Evolutionary conservation across 306 rosid species (phyloP).

Genomic region (Rubus idaeus): DNA sequence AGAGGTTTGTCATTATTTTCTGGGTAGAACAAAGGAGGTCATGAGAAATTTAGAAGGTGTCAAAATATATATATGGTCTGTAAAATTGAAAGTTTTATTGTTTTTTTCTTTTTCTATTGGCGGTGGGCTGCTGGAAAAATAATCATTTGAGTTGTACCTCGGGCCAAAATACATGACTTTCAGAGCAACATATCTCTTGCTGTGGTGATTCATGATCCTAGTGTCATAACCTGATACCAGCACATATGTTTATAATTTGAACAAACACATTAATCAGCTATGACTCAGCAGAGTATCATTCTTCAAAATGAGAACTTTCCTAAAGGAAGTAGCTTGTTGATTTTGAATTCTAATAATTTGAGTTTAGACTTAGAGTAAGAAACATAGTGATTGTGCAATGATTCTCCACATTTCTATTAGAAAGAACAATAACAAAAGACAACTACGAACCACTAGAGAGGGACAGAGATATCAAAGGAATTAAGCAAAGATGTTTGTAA

Average conservation of each 20-base stretch:
- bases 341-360: not conserved
- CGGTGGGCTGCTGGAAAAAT: not conserved
- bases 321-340: not conserved
- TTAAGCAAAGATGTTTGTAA: not conserved
- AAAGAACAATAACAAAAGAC: not conserved
- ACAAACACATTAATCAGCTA: not conserved
- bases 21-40: not conserved
- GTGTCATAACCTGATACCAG: slow-evolving; percentile 49
- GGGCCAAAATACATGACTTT: slow-evolving; percentile 85
- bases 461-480: not conserved
- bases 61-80: not conserved
- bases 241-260: not conserved
- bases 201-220: slow-evolving; percentile 41
- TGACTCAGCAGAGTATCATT: not conserved
- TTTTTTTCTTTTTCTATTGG: not conserved
- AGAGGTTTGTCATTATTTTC: not conserved
- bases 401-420: not conserved
- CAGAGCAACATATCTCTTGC: slow-evolving; percentile 84
- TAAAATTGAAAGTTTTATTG: not conserved
- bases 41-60: not conserved
- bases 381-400: not conserved
- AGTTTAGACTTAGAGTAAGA: not conserved
- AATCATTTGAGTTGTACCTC: slow-evolving; percentile 48
- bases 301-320: not conserved
- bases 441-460: not conserved